Evolutionary conservation across 768 basidiomycete genomes (phyloP), one percentile per base, ranked within the genome.

Genomic region (Suillus subalutaceus): DNA sequence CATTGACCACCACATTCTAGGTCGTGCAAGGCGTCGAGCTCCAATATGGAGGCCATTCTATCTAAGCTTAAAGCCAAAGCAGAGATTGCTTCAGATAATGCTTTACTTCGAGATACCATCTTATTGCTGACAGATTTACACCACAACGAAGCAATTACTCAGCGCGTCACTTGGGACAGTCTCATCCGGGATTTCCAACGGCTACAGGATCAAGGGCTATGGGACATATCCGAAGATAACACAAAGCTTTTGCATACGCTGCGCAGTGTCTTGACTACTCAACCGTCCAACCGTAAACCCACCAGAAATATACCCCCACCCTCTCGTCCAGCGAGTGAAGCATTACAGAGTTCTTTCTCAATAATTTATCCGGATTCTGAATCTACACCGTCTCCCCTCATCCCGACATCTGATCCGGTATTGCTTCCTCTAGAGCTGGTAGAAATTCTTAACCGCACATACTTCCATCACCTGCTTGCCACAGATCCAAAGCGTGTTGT

Each of bases 391-490:
- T 66, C 74, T 12, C 71, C 56, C 15, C 66, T 78, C n/a, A 62
- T 75, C 40, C 64, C 73, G 63, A 69, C 67, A 52, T 63, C 63
- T 55, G 73, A 69, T 46, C 70, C 63, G 52, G 71, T 71, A 9
- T 56, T 75, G 15, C 81, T 90, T 1, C 88, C 90, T 2, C 48
- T 77, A 10, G 89, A 91, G 65, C 82, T 91, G 26, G 70, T 88
- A 15, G 79, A 87, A 41, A 68, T 81, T 44, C 76, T 91, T 58
- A 85, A 90, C 68, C 82, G 89, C 65, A 81, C 84, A 0, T 88
- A 88, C 72, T 88, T 90, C 68, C 82, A 92, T 10, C 89, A 91
- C 72, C 68, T 86, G n/a, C 85, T 93, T 13, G 86, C 87, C 4
- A 88, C 84, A 4, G 84, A 91, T 50, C 86, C 89, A 7, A 71